A percentile compares a stretch with the other conserved stretches of the same genome.
Conservation (phyloP, 2,329 filamentous ascomycete species). For the Calonectria fujianensis region DNA sequence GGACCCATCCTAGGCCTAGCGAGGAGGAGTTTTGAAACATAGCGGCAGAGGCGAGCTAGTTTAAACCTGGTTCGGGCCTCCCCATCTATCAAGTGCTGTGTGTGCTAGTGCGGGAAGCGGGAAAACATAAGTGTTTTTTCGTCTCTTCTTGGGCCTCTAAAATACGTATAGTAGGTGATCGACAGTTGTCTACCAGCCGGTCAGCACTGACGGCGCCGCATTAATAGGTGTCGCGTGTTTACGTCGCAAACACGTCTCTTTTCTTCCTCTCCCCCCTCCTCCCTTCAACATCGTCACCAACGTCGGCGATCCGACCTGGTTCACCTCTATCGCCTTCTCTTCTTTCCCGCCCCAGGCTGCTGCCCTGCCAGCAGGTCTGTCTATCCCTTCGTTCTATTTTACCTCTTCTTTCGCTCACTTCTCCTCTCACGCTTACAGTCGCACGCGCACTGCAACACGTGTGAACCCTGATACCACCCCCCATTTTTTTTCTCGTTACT, state of each 20-base stretch:
- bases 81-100: neutral
- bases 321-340: neutral
- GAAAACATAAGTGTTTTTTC: conserved; percentile 6
- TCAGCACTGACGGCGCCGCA: conserved; percentile 17
- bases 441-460: neutral
- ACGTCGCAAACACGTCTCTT: neutral
- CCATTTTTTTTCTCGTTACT: neutral
- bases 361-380: neutral
- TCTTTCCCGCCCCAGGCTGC: neutral
- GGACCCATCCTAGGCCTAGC: neutral
- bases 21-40: conserved; percentile 18
- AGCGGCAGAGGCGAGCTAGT: conserved; percentile 2
- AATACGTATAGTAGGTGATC: neutral
- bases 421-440: neutral
- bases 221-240: conserved; percentile 15
- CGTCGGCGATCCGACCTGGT: conserved; percentile 9
- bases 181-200: conserved; percentile 8
- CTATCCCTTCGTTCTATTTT: neutral
- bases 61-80: neutral
- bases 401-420: neutral
- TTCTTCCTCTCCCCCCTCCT: neutral
- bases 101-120: neutral
- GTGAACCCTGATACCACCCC: neutral
- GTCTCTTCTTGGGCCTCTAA: neutral
- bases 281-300: conserved; percentile 10